Percentiles rank a stretch among this genome's conserved stretches.
phyloP scores from a whole-genome alignment of 345 rosid species.

The Pistacia vera region DNA sequence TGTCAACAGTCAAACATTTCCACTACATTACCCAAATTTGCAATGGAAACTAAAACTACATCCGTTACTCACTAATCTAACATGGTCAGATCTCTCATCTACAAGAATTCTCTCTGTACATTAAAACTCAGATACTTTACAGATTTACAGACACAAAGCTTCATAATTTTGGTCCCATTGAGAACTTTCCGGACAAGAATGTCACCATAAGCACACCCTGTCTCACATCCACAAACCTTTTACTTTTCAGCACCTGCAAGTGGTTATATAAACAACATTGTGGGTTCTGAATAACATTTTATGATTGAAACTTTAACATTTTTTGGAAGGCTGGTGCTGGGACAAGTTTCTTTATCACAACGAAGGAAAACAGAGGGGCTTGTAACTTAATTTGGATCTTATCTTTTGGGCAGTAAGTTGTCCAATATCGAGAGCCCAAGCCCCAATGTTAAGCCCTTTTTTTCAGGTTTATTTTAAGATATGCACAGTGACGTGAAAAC shows the following conservation, averaged over 20 bases:
- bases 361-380: neutral
- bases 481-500: too few relatives aligned
- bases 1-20: too few relatives aligned
- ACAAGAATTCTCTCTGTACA: neutral
- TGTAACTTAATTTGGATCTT: neutral
- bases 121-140: neutral
- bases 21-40: too few relatives aligned
- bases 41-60: neutral
- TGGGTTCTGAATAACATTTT: slow-evolving; percentile 10
- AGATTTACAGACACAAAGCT: neutral
- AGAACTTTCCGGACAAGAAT: slow-evolving; percentile 43
- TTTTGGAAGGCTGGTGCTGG: neutral
- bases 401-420: neutral
- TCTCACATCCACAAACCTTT: slow-evolving; percentile 60
- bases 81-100: neutral
- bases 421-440: too few relatives aligned
- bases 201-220: slow-evolving; percentile 62
- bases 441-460: too few relatives aligned
- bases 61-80: slow-evolving; percentile 4
- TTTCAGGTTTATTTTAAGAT: too few relatives aligned
- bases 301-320: neutral
- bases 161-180: slow-evolving; percentile 25
- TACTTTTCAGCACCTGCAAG: slow-evolving; percentile 70
- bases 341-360: neutral
- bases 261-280: neutral